These are phyloP conservation scores for Clathrospora elynae DNA, from an alignment of 2,329 filamentous ascomycete genomes.

Conservation along the genomic window DNA sequence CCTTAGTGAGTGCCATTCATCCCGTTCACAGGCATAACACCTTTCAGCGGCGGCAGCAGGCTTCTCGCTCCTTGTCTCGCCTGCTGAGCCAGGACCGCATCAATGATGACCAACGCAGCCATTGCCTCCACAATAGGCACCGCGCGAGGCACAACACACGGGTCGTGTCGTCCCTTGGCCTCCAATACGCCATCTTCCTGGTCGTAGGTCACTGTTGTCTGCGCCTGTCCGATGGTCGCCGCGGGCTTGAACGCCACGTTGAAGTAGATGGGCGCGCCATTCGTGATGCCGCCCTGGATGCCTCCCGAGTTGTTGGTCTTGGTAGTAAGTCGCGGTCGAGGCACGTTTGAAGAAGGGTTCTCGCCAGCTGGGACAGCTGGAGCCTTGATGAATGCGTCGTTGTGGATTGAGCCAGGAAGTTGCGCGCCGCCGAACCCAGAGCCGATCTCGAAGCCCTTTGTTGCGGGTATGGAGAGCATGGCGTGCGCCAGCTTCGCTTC, in stretches of 20 bases:
- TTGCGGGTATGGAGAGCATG: constrained; percentile 93
- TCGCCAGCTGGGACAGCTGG: constrained; percentile 55
- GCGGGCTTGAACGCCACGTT: constrained; percentile 92
- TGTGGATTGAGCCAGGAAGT: constrained; percentile 86
- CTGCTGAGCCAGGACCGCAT: constrained; percentile 83
- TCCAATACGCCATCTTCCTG: constrained; percentile 76
- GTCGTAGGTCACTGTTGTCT: constrained; percentile 81
- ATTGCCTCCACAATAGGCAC: constrained; percentile 91
- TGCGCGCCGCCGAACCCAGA: constrained; percentile 89
- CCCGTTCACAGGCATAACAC: constrained; percentile 41
- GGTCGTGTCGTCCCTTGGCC: constrained; percentile 93
- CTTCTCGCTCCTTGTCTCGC: constrained; percentile 54
- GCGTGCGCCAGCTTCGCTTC: constrained; percentile 90
- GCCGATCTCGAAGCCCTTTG: constrained; percentile 94
- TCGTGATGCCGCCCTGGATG: constrained; percentile 93
- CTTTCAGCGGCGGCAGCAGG: constrained; percentile 47
- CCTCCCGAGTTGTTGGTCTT: constrained; percentile 95
- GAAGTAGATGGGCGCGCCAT: constrained; percentile 94
- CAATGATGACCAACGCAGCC: constrained; percentile 85
- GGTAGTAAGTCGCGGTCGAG: constrained; percentile 71
- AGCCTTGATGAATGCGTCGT: constrained; percentile 79
- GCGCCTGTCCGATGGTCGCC: constrained; percentile 88
- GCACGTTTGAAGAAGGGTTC: constrained; percentile 49
- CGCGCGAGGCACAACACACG: constrained; percentile 86
- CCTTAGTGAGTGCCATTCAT: constrained; percentile 21